These are phyloP conservation scores for Colletotrichum tanaceti DNA, from an alignment of 2,329 filamentous ascomycete species.

Conservation along the genomic window DNA sequence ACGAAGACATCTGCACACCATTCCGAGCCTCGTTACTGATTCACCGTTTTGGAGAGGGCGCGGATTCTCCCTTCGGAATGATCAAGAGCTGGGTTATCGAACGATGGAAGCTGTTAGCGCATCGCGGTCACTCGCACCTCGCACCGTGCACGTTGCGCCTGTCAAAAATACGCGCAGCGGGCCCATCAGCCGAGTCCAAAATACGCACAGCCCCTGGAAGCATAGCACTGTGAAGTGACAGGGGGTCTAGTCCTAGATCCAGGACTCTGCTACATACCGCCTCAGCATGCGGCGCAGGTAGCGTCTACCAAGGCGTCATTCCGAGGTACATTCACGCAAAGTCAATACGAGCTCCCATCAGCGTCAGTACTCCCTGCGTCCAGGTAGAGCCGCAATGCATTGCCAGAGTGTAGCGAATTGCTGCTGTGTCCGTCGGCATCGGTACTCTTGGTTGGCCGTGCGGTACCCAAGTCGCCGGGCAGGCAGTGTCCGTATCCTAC, in stretches of 20 bases:
- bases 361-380: background rate
- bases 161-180: constrained; percentile 16
- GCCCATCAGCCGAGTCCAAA: constrained; percentile 22
- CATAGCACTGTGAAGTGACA: constrained; percentile 24
- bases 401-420: background rate
- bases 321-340: constrained; percentile 19
- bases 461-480: background rate
- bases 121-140: constrained; percentile 20
- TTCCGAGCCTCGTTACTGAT: constrained; percentile 2
- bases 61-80: constrained; percentile 17
- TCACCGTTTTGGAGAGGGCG: background rate
- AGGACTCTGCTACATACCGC: constrained; percentile 30
- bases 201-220: constrained; percentile 34
- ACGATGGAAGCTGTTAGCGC: constrained; percentile 8
- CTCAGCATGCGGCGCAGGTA: constrained; percentile 19
- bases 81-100: background rate
- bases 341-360: background rate
- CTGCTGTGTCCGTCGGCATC: background rate
- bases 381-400: background rate
- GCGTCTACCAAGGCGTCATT: constrained; percentile 26
- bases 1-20: constrained; percentile 27
- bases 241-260: constrained; percentile 36
- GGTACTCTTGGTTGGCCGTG: background rate
- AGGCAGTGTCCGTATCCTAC: constrained; percentile 13
- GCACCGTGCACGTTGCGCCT: constrained; percentile 11